Evolutionary conservation across 163 green algal species (phyloP), one percentile per base, ranked within the genome.

Genomic region (Coccomyxa subellipsoidea): DNA sequence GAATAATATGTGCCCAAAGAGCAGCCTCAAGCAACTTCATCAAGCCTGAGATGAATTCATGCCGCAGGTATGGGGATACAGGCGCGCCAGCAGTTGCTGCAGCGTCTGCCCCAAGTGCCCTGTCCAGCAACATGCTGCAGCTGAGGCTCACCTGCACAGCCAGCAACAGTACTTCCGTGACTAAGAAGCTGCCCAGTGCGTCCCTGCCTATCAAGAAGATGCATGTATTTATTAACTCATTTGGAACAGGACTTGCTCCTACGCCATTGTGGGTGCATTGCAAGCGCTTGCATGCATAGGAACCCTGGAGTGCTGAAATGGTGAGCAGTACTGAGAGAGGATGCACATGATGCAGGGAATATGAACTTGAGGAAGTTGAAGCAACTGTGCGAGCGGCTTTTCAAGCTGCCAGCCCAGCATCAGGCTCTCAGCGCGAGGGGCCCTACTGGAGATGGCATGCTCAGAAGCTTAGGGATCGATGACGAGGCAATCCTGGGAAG

Each of bases 321-420:
- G n/a, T n/a, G n/a, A n/a, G n/a, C n/a, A n/a, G n/a, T n/a, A 32
- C 2, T 36, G 8, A 73, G 1, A 73, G 66, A 18, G 15, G 66
- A 73, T 59, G 47, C 47, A 59, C 23, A 27, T 18, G 8, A 18
- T 36, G 66, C 66, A 73, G 66, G 27, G 66, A 73, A 23, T 23
- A 73, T 73, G 66, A 32, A 73, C 10, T 8, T 73, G 66, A 32
- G 66, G 66, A 73, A 73, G 66, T 23, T 73, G 66, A 73, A 34
- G 66, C 66, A 73, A 23, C 27, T 73, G 66, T 73, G 66, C 66
- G 66, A 73, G 66, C 66, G 66, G 10, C 66, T 73, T 18, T 73
- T 73, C 66, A 73, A 73, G 66, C 66, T 73, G 66, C 66, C 66
- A 73, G 27, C 66, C 21, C 66, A 36, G 8, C 66, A 59, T 27